A percentile compares a stretch with the other conserved stretches of the same genome.
phyloP scores from a whole-genome alignment of 2,329 filamentous ascomycete species.

The Purpureocillium lavendulum region DNA sequence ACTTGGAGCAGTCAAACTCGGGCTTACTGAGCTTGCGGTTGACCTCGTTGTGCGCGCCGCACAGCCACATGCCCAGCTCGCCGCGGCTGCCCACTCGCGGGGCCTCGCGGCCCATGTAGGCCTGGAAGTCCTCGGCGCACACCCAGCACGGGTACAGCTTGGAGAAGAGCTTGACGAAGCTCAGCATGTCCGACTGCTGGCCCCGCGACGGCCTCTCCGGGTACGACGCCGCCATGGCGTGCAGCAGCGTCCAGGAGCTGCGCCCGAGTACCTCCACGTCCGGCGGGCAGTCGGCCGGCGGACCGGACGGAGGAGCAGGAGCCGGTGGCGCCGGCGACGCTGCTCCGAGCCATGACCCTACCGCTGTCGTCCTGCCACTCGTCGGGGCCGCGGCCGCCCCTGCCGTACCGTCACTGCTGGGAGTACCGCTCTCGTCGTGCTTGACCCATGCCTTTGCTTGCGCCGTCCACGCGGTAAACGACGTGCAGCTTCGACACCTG shows the following conservation, averaged over 20 bases:
- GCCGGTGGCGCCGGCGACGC: slow-evolving; percentile 22
- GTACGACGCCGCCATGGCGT: slow-evolving; percentile 84
- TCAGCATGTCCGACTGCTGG: slow-evolving; percentile 67
- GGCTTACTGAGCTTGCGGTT: slow-evolving; percentile 86
- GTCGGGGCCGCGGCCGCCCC: slow-evolving; percentile 16
- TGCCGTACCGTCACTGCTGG: slow-evolving; percentile 9
- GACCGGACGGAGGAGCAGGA: slow-evolving; percentile 21
- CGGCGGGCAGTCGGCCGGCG: slow-evolving; percentile 68
- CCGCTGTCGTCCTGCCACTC: no score
- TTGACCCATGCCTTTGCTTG: slow-evolving; percentile 18
- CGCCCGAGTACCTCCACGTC: slow-evolving; percentile 84
- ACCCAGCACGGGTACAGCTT: slow-evolving; percentile 92
- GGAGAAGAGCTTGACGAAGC: slow-evolving; percentile 74
- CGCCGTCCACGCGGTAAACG: slow-evolving; percentile 18
- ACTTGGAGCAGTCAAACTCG: slow-evolving; percentile 78
- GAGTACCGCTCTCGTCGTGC: slow-evolving; percentile 4
- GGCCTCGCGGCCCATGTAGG: slow-evolving; percentile 67
- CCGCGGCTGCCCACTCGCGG: slow-evolving; percentile 51
- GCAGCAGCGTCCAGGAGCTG: slow-evolving; percentile 86
- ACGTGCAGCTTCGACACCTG: slow-evolving; percentile 25
- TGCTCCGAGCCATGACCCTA: no score
- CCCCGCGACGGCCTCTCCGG: slow-evolving; percentile 57
- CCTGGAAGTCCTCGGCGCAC: slow-evolving; percentile 85
- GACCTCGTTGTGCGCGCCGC: slow-evolving; percentile 79
- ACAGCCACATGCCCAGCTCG: slow-evolving; percentile 77